Evolutionary conservation across 495 filamentous ascomycete genomes (phyloP), one percentile per base, ranked within the genome.

Genomic region (Trichocladium uniseriatum): DNA sequence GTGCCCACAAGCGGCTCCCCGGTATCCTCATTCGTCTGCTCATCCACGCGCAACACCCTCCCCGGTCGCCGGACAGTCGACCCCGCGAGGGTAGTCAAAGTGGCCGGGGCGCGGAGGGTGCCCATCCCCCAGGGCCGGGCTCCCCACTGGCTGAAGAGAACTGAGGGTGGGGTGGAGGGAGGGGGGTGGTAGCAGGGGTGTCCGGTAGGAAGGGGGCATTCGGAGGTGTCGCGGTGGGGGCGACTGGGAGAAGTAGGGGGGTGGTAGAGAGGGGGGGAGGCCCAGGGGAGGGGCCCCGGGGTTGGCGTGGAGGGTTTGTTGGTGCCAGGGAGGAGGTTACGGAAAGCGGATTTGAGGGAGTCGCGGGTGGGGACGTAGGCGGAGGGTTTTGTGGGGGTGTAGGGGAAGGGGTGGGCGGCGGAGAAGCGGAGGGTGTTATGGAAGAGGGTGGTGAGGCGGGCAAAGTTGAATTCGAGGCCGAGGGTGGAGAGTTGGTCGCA

Each of bases 401-500:
- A 59, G 13, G 64, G 64, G 34, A 61, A 67, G 0, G 64, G 64
- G 42, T 67, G 64, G 3, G 54, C 56, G 45, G 64, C 61, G 18
- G 62, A 59, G 52, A 54, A 67, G 50, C 60, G 50, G 11, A 67
- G 55, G 24, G 38, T 28, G 10, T 54, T 45, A 42, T 34, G 31
- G 48, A 67, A 67, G 35, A 52, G 50, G 44, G 32, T 14, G 6
- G 51, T 48, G 55, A 67, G 52, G 27, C 59, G 45, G 3, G 51
- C 6, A 16, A 53, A 37, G 48, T 65, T 62, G 52, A 67, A 67
- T 3, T 67, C 64, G n/a, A 67, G 38, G 38, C 62, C 62, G 21
- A 67, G 20, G 6, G 57, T 51, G 0, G 64, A 60, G 10, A 67
- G 60, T 34, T 67, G 64, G 54, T 67, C 64, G 34, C 57, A 60